Evolutionary conservation across 257 asterid genomes (phyloP).

Genomic region (Sherardia arvensis): DNA sequence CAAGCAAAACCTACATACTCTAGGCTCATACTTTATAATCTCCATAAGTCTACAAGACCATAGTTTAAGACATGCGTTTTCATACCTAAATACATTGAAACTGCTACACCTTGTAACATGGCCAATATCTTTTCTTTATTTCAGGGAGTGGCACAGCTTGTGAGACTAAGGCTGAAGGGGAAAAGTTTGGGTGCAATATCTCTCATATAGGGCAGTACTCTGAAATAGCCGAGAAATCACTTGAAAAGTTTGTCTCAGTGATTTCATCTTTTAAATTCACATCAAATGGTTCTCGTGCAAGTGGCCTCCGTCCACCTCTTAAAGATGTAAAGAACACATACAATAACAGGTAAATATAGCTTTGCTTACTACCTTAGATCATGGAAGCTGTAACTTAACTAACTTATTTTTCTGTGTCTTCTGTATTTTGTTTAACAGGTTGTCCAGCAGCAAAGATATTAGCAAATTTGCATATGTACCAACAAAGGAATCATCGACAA

Average conservation of each 20-base stretch:
- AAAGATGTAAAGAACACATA: conserved; percentile 58
- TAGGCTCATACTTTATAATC: no score
- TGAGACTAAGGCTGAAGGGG: conserved; percentile 28
- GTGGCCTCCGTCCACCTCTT: conserved; percentile 95
- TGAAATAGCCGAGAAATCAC: conserved; percentile 71
- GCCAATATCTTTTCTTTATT: conserved; percentile 14
- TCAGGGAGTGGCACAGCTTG: conserved; percentile 33
- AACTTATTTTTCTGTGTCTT: not conserved
- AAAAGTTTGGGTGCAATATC: conserved; percentile 57
- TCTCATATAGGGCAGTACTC: conserved; percentile 69
- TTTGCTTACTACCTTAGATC: not conserved
- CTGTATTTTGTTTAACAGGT: conserved; percentile 24
- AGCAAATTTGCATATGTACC: conserved; percentile 37
- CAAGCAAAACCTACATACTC: no score
- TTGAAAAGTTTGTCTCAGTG: conserved; percentile 68
- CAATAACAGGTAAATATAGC: conserved; percentile 36
- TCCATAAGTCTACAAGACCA: no score
- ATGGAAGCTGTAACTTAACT: not conserved
- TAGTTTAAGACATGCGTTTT: not conserved
- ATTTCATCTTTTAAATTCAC: conserved; percentile 72
- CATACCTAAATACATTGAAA: not conserved
- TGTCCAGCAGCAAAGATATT: conserved; percentile 27
- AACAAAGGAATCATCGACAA: conserved; percentile 22
- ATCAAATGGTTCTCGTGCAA: conserved; percentile 77
- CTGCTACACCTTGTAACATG: not conserved